Base-by-base conservation (phyloP, 768 basidiomycete genomes). In the Daedalea quercina region DNA sequence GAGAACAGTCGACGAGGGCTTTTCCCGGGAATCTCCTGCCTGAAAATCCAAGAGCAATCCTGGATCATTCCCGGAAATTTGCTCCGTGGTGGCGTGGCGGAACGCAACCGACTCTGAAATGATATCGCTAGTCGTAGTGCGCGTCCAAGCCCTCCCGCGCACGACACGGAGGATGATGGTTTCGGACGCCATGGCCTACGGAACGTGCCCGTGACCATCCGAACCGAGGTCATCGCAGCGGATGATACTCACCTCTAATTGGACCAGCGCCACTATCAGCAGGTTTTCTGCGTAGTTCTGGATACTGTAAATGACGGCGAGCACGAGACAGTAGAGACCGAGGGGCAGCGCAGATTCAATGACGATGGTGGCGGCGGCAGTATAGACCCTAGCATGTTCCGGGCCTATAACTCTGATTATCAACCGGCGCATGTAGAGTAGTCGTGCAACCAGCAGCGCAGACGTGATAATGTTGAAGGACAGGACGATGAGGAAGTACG, bases 261-360 rank as follows among this genome's bases (percentile, higher is more conserved):
- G 61, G 3, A 54, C 53, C 25, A 64, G 59, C 7, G 60, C 40
- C 11, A 60, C 58, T 1, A 66, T 50, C n/a, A 64, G 43, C 44
- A 63, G 46, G 47, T 59, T 56, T 42, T 53, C 52, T 2, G 52
- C 62, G 47, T 52, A 42, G 34, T 42, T 54, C 46, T 58, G 51
- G 22, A 35, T 28, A 1, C 54, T 62, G 37, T 62, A 66, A 23
- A 59, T 54, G 43, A 61, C 52, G 23, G 58, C 53, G 52, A 67
- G 63, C 34, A 63, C 54, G 41, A 65, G 35, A 13, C 58, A 55
- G 28, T 57, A 54, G 52, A 59, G 49, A 22, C 63, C 56, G 41
- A 63, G 65, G 12, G 62, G 60, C 19, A 56, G 33, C 2, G 58
- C 60, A 23, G 43, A 63, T 59, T 67, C 66, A 52, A 67, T 56